Percentiles rank a stretch among this genome's conserved stretches.
Evolutionary conservation across 73 alveolate species (phyloP).

Genomic region (Paramecium caudatum): DNA sequence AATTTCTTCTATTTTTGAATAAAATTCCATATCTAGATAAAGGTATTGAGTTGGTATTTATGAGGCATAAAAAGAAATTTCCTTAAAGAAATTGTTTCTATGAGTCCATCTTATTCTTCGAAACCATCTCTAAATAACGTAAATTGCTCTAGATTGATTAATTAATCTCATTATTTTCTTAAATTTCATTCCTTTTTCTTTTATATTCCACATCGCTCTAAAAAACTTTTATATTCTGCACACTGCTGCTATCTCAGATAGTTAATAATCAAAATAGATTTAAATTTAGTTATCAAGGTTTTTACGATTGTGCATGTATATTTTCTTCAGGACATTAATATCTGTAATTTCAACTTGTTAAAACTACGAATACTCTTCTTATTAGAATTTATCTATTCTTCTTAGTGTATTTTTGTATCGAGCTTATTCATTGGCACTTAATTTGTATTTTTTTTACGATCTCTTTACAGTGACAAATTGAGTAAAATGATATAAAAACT

Average conservation of each 20-base stretch:
- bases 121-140: slow-evolving; percentile 51
- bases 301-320: neutral
- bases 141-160: slow-evolving; percentile 54
- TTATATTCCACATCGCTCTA: slow-evolving; percentile 19
- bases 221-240: slow-evolving; percentile 37
- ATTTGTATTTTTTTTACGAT: neutral
- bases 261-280: slow-evolving; percentile 35
- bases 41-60: neutral
- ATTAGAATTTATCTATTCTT: neutral
- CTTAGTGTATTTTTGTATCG: neutral
- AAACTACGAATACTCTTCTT: neutral
- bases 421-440: neutral
- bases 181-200: slow-evolving; percentile 4
- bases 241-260: slow-evolving; percentile 17
- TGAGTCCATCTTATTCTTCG: slow-evolving; percentile 39
- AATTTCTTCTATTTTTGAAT: slow-evolving; percentile 2
- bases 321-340: neutral
- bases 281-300: neutral
- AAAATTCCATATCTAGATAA: slow-evolving; percentile 20
- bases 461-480: slow-evolving; percentile 48
- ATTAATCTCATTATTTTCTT: neutral
- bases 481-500: neutral
- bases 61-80: neutral
- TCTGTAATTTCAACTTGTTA: neutral
- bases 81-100: slow-evolving; percentile 44